Evolutionary conservation across 345 rosid species (phyloP), one percentile per base, ranked within the genome.

Genomic region (Adansonia digitata): DNA sequence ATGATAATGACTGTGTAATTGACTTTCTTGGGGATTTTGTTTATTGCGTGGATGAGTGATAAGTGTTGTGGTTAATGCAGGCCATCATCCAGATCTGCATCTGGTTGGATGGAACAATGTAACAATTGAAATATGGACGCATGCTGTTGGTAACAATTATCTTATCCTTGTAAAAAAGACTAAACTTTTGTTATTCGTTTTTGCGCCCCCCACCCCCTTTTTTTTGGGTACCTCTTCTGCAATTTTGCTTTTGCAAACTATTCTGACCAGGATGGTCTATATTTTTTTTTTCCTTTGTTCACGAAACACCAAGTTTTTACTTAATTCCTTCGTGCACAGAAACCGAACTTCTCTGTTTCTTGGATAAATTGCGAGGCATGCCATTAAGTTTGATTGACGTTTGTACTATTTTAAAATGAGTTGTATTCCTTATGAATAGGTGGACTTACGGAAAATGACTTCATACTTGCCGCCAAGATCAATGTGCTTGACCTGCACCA

Each of bases 41-140:
- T 71, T 55, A n/a, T 45, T 11, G 24, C 22, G 5, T 59, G 5
- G 24, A 69, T 52, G 39, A 78, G 66, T 79, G 22, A 79, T n/a
- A 46, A 66, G 43, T 31, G 35, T 71, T 53, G 4, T 73, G 42
- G 40, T 73, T 69, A 45, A 51, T 85, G 88, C 88, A 93, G 98
- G 97, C 75, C 98, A 95, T 86, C 99, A 90, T 86, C 99, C 98
- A 45, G 97, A 95, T 83, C 89, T 95, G 81, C 99, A 95, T 88
- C 96, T 95, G 69, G 93, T 91, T 12, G 94, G 97, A 76, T 95
- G 99, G 99, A 95, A 95, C 83, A 89, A 90, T 83, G 86, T 93
- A 7, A 90, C 85, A 48, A 84, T 95, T 65, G 99, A 95, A 84
- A 90, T 93, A 81, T 91, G 99, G 92, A 93, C 99, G 0, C 98